Evolutionary conservation across 1,284 basidiomycete species (phyloP).

Genomic region (Ceratorhiza oryzae-sativae): DNA sequence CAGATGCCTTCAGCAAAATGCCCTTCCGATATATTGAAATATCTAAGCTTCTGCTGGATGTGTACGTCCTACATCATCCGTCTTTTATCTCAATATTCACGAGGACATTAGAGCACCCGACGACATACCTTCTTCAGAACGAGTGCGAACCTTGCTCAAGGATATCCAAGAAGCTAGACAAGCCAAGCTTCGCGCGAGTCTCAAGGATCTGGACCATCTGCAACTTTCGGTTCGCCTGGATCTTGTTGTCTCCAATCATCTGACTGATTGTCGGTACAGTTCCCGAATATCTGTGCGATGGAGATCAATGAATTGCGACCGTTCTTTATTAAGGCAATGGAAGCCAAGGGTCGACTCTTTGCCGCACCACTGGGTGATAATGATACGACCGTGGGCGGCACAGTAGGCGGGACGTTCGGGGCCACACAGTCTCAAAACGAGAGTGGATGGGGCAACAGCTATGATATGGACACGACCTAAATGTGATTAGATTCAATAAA

Average conservation of each 20-base stretch:
- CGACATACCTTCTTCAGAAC: constrained; percentile 83
- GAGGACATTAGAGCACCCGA: constrained; percentile 77
- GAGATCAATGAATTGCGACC: constrained; percentile 93
- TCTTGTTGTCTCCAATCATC: background rate
- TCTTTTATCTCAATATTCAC: background rate
- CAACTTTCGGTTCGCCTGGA: constrained; percentile 72
- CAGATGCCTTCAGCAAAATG: constrained; percentile 73
- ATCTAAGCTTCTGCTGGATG: constrained; percentile 86
- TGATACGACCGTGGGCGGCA: constrained; percentile 26
- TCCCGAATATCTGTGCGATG: constrained; percentile 86
- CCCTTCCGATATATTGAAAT: constrained; percentile 90
- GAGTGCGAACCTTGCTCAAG: constrained; percentile 84
- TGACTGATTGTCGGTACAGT: constrained; percentile 55
- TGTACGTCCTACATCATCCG: constrained; percentile 62
- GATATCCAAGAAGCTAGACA: constrained; percentile 94
- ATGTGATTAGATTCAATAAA: background rate
- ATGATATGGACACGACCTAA: constrained; percentile 28
- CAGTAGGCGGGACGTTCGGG: constrained; percentile 20
- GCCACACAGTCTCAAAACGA: background rate
- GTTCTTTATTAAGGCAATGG: constrained; percentile 86
- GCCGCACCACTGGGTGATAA: constrained; percentile 14
- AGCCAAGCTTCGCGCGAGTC: constrained; percentile 87
- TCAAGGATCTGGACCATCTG: constrained; percentile 73
- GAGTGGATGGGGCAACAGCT: constrained; percentile 13
- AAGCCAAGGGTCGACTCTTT: constrained; percentile 56